Percentiles rank a stretch among this genome's conserved stretches.
phyloP scores from a whole-genome alignment of 371 early-diverging fungal genomes.

The Aphelidium insulamus region DNA sequence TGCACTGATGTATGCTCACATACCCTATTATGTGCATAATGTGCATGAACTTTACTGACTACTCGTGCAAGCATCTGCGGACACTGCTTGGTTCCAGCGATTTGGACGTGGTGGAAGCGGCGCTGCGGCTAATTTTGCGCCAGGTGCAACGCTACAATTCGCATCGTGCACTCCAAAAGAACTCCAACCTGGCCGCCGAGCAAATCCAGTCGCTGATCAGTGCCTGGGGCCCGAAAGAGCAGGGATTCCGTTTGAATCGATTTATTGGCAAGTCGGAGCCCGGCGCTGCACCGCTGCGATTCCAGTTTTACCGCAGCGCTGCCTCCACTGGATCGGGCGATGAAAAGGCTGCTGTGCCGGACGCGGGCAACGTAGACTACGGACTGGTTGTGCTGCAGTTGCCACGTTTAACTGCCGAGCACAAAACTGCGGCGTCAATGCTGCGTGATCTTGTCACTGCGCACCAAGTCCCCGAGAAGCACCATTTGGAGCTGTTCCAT shows the following conservation, averaged over 20 bases:
- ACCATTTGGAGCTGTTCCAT: slow-evolving; percentile 52
- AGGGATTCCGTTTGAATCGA: slow-evolving; percentile 15
- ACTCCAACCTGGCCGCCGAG: slow-evolving; percentile 35
- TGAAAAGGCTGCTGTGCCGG: slow-evolving; percentile 1
- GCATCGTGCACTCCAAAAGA: slow-evolving; percentile 37
- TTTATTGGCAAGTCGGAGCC: too few relatives aligned
- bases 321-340: too few relatives aligned
- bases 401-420: too few relatives aligned
- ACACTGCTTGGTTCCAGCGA: slow-evolving; percentile 43
- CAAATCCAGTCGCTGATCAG: slow-evolving; percentile 32
- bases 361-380: neutral
- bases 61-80: slow-evolving; percentile 30
- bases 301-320: slow-evolving; percentile 41
- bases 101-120: slow-evolving; percentile 40
- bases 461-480: slow-evolving; percentile 46
- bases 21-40: neutral
- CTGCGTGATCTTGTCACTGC: slow-evolving; percentile 22
- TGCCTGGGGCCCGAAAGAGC: slow-evolving; percentile 24
- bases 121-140: slow-evolving; percentile 43
- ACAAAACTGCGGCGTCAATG: too few relatives aligned
- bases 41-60: neutral
- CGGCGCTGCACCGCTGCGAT: slow-evolving; percentile 16
- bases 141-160: slow-evolving; percentile 60
- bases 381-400: too few relatives aligned
- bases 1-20: too few relatives aligned